Base-by-base conservation (phyloP, 2,329 filamentous ascomycete species). In the Conoideocrella luteorostrata region DNA sequence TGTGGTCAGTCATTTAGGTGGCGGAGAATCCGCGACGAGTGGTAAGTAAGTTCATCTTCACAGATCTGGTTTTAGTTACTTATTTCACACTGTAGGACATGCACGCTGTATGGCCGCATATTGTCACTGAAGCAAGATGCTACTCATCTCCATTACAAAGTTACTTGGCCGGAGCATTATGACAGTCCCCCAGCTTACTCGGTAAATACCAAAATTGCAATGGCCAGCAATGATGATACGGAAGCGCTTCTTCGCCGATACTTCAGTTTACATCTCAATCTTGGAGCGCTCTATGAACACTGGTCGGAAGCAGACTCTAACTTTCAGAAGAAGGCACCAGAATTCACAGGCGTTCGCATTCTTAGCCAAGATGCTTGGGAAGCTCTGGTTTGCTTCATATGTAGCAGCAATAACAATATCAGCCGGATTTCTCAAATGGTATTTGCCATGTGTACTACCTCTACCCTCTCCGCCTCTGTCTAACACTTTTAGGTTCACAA, bases 391-490 rank as follows among this genome's bases (percentile, higher is more conserved):
- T 84, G 86, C 45, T 98, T 98, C 65, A 98, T 98, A 51, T 98
- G 93, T 73, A 96, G 90, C 65, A 95, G 89, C 66, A 98, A 98
- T 67, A 98, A 98, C 68, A 96, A 98, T 61, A 98, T 98, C 48
- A 77, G 83, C 2, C 80, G 93, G 30, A 98, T 98, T 61, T 91
- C 87, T 5, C 87, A 94, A 65, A 98, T 98, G 93, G 89, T 86
- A 56, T 50, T 58, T 29, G 21, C 13, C 7, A 17, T 6, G 17
- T 9, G 26, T 13, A 17, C 10, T 11, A 9, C 4, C 12, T 11
- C 12, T 10, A 2, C 11, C 3, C 15, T 12, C 10, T 15, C 11
- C 7, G n/a, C 26, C n/a, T 26, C n/a, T n/a, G n/a, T 7, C 13
- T 32, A 40, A 24, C 26, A 15, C 36, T 3, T 26, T 7, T 44